Conservation (phyloP, 139 green algal genomes). For the Tetraselmis striata region DNA sequence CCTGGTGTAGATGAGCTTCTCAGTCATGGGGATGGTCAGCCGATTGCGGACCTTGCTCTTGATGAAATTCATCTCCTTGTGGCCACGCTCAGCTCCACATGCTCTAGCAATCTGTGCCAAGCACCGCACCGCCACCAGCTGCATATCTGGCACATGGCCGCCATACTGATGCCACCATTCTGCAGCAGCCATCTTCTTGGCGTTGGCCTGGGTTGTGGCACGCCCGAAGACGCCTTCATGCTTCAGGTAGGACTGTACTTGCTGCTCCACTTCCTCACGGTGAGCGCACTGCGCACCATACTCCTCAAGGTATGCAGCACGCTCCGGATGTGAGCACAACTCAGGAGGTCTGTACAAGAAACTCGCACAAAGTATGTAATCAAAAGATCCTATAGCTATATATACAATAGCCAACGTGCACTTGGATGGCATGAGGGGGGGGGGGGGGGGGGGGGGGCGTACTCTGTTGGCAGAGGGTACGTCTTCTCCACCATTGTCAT, state of each 20-base stretch:
- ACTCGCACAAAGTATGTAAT: background rate
- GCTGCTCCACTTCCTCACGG: background rate
- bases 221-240: background rate
- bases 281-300: background rate
- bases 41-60: background rate
- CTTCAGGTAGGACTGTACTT: background rate
- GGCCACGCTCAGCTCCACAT: background rate
- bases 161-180: background rate
- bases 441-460: too few species aligned
- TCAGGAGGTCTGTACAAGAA: background rate
- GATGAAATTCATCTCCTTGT: constrained; percentile 1
- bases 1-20: background rate
- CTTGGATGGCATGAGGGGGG: background rate
- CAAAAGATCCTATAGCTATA: background rate
- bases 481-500: background rate
- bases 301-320: background rate
- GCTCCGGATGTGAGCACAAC: background rate
- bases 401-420: background rate
- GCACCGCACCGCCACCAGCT: background rate
- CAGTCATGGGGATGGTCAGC: background rate
- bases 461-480: background rate
- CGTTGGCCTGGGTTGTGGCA: background rate
- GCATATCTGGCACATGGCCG: background rate
- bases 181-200: background rate
- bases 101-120: background rate